Evolutionary conservation across 2,329 filamentous ascomycete genomes (phyloP), one percentile per base, ranked within the genome.

Genomic region (Berkeleyomyces rouxiae): DNA sequence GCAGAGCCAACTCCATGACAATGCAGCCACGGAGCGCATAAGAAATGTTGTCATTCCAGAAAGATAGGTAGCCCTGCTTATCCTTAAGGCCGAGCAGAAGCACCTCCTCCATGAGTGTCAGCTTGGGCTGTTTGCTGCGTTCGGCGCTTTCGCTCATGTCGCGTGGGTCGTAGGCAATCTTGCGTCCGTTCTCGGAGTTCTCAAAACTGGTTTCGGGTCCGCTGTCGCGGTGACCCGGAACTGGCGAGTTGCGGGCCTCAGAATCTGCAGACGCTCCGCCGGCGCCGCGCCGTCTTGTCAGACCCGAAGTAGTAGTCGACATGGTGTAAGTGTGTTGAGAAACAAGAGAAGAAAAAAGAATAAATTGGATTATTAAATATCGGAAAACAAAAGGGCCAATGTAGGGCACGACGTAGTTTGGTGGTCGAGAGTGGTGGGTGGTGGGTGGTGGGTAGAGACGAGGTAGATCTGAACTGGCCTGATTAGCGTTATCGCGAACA

Each of bases 21-120:
- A 99, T 99, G 76, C 93, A 99, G 72, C 93, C 93, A 73, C 93
- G 86, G 66, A 99, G 81, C 67, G 93, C 93, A 74, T 99, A 99
- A 65, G 91, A 96, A 71, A 99, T 99, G 77, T 99, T 99, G 76
- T 99, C 93, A 76, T 99, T 99, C 93, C 93, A 99, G 76, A 99
- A 99, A 39, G 92, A 97, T 67, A 99, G 84, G 72, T 99, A 97
- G 67, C 93, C 93, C 90, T 96, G 72, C 79, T 97, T 99, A 76
- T 99, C 93, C 77, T 99, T 99, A 70, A 99, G 77, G 9, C 93
- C 93, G 75, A 99, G 82, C 70, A 99, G 79, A 71, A 99, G 79
- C 62, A 99, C 87, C 77, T 99, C 93, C 77, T 99, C 93, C 93
- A 99, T 99, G 72, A 99, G 79, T 46, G 93, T 99, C 72, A 99